Evolutionary conservation across 192 early-diverging fungal species (phyloP).

Genomic region (Funneliformis geosporum): DNA sequence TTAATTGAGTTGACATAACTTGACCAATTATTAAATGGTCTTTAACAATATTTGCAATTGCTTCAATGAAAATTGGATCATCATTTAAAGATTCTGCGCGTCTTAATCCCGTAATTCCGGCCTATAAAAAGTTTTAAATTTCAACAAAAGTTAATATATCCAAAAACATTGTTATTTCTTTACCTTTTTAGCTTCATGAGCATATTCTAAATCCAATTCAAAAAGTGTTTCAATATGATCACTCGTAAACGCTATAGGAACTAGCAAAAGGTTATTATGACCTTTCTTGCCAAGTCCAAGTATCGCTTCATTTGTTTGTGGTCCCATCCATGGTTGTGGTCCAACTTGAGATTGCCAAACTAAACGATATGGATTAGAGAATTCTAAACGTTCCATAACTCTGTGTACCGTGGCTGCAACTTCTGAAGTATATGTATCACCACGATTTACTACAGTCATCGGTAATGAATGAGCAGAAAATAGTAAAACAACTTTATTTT

Average conservation of each 20-base stretch:
- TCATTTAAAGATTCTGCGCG: constrained; percentile 93
- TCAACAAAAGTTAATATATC: not conserved
- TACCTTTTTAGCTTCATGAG: constrained; percentile 79
- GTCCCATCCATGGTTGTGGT: constrained; percentile 88
- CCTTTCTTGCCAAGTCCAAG: constrained; percentile 75
- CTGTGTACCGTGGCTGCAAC: constrained; percentile 81
- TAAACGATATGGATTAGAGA: constrained; percentile 81
- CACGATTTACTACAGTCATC: constrained; percentile 88
- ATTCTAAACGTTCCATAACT: constrained; percentile 74
- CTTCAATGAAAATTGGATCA: constrained; percentile 86
- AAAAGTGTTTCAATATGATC: constrained; percentile 98
- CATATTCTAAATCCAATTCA: constrained; percentile 96
- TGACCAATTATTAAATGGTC: constrained; percentile 62
- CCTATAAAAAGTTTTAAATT: constrained; percentile 39
- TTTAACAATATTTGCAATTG: constrained; percentile 84
- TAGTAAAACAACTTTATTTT: constrained; percentile 75
- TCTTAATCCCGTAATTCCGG: constrained; percentile 80
- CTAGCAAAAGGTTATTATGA: constrained; percentile 77
- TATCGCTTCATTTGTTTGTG: constrained; percentile 82
- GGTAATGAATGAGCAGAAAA: constrained; percentile 98
- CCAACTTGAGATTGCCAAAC: constrained; percentile 98
- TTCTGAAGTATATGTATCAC: constrained; percentile 86
- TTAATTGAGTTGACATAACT: constrained; percentile 56
- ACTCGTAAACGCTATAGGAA: constrained; percentile 94
- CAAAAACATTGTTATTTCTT: constrained; percentile 2